These are phyloP conservation scores for Leccinum cinnamomeum DNA, from an alignment of 1,284 basidiomycete species.

Conservation along the genomic window DNA sequence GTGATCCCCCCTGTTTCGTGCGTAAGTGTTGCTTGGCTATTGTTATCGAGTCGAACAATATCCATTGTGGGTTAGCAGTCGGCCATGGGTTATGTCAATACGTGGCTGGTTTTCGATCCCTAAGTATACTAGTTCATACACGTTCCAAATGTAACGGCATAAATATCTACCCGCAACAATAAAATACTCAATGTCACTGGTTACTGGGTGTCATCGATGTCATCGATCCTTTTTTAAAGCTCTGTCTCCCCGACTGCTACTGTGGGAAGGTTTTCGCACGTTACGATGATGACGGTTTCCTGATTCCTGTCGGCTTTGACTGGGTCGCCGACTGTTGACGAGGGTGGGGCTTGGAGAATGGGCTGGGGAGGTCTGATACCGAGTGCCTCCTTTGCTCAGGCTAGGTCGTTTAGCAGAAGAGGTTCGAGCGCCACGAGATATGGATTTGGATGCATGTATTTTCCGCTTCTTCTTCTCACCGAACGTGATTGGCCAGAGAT, in stretches of 20 bases:
- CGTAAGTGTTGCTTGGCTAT: neutral
- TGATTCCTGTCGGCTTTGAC: conserved; percentile 13
- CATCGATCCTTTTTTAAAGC: conserved; percentile 9
- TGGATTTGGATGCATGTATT: conserved; percentile 8
- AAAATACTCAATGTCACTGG: conserved; percentile 19
- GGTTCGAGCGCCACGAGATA: conserved; percentile 10
- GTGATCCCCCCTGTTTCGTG: neutral
- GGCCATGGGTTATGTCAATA: neutral
- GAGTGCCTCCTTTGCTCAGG: conserved; percentile 9
- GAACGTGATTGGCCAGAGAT: conserved; percentile 22
- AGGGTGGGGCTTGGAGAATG: conserved; percentile 20
- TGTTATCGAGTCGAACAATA: neutral
- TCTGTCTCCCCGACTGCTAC: conserved; percentile 8
- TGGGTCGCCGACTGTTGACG: conserved; percentile 23
- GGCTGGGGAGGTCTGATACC: conserved; percentile 11
- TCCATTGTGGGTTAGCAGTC: conserved; percentile 1
- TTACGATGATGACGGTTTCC: conserved; percentile 5
- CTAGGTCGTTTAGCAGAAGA: conserved; percentile 15
- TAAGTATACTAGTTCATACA: neutral
- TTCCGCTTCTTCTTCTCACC: conserved; percentile 20
- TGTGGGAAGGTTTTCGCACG: conserved; percentile 26
- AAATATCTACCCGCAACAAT: conserved; percentile 25
- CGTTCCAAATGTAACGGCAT: conserved; percentile 13
- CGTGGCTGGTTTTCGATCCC: neutral
- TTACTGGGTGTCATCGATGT: neutral